Base-by-base conservation (phyloP, 2,329 filamentous ascomycete genomes). In the Xylariales sp. region DNA sequence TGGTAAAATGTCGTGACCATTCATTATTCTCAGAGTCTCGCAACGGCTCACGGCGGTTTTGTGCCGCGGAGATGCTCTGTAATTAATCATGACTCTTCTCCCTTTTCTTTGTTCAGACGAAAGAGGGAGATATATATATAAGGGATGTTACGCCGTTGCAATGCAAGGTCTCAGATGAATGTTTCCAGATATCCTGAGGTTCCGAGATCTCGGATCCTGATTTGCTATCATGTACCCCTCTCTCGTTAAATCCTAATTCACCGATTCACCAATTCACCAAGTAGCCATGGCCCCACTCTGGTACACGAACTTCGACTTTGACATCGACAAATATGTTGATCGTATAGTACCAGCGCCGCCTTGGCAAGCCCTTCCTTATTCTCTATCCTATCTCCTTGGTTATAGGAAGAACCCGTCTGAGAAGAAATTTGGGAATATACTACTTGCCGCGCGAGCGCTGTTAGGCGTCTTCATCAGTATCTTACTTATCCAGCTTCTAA, bases 271-370 rank as follows among this genome's bases (percentile, higher is more conserved):
- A 41, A 49, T 16, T 16, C 55, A 10, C 23, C 45, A 6, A 28
- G 3, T 14, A 14, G 54, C 32, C 23, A 69, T 70, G 70, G 50
- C 68, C 59, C 59, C 71, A 34, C 56, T 69, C 32, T 68, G 45
- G 57, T 68, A 74, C 23, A 23, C 23, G 23, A 23, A 23, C 41
- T 85, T 83, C 81, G 84, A 90, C 75, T 89, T 97, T 79, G 88
- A 96, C 80, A 87, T 97, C 70, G 94, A 97, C 83, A 81, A 80
- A n/a, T 88, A 90, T 76, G 77, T 97, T 58, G 93, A 95, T 77
- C 91, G 85, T 2, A 83, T 89, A 68, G 76, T 97, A 30, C 91
- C 91, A 8, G 82, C 86, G 14, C 90, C 91, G 48, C 87, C 86
- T 72, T 86, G 93, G 77, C 81, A 85, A 34, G 80, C 82, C 52